These are phyloP conservation scores for Dissoconium aciculare DNA, from an alignment of 2,329 filamentous ascomycete species.

Conservation along the genomic window DNA sequence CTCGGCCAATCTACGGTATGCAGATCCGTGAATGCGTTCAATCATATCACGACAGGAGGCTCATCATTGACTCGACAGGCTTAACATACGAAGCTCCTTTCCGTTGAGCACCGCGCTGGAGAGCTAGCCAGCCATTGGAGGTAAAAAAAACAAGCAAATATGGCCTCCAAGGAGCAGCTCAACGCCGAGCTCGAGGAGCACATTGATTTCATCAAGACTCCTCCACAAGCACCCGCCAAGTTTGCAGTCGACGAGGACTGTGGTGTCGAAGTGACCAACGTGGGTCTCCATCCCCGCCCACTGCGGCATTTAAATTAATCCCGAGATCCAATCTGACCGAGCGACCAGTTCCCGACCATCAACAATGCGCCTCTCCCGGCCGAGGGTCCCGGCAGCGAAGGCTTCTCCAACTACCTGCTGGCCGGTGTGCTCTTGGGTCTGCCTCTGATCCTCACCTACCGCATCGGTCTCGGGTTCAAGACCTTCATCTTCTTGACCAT, in stretches of 20 bases:
- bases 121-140: no score
- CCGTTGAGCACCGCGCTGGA: no score
- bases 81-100: no score
- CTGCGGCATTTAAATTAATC: neutral
- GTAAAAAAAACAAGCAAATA: no score
- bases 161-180: neutral
- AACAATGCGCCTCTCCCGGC: conserved; percentile 87
- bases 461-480: conserved; percentile 68
- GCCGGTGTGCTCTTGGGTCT: conserved; percentile 52
- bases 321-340: conserved; percentile 8
- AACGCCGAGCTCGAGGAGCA: conserved; percentile 27
- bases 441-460: conserved; percentile 67
- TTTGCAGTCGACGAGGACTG: neutral
- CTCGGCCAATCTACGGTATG: no score
- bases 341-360: conserved; percentile 59
- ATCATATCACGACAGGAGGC: no score
- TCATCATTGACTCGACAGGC: no score
- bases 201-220: conserved; percentile 53
- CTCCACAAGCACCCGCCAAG: conserved; percentile 21
- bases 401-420: conserved; percentile 71
- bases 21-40: no score
- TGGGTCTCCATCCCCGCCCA: conserved; percentile 5
- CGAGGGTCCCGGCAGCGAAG: conserved; percentile 66
- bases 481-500: conserved; percentile 75
- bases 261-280: conserved; percentile 21